Conservation (phyloP, 164 flowering plant species). For the Amborella trichopoda region DNA sequence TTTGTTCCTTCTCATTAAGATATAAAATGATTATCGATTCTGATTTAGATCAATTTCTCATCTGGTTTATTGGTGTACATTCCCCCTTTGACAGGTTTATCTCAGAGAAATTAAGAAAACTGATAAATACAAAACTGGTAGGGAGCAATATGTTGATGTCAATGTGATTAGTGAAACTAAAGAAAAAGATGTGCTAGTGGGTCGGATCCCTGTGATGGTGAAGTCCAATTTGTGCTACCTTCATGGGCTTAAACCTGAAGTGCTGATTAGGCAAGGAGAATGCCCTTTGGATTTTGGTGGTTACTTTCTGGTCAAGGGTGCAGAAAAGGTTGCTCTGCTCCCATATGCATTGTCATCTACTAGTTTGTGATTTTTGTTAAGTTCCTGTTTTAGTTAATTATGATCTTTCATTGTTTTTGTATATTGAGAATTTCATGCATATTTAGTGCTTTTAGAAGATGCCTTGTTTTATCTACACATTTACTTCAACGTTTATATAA, state of each 20-base stretch:
- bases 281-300: slow-evolving; percentile 94
- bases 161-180: slow-evolving; percentile 19
- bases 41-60: not conserved
- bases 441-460: no score
- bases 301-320: slow-evolving; percentile 81
- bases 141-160: slow-evolving; percentile 34
- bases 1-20: not conserved
- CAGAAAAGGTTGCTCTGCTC: slow-evolving; percentile 58
- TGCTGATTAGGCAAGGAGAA: slow-evolving; percentile 40
- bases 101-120: slow-evolving; percentile 31
- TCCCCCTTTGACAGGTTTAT: slow-evolving; percentile 42
- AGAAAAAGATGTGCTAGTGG: slow-evolving; percentile 35
- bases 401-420: not conserved
- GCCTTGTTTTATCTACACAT: no score
- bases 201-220: slow-evolving; percentile 95
- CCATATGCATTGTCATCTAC: not conserved
- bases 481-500: no score
- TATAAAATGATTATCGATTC: not conserved
- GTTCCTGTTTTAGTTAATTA: not conserved
- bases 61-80: not conserved
- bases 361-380: not conserved
- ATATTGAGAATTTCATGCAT: no score
- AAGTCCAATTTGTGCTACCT: slow-evolving; percentile 76
- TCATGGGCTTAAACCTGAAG: slow-evolving; percentile 20
- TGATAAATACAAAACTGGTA: slow-evolving; percentile 86